These are phyloP conservation scores for Amphibolis antarctica DNA, from an alignment of 106 monocot genomes.

Conservation along the genomic window DNA sequence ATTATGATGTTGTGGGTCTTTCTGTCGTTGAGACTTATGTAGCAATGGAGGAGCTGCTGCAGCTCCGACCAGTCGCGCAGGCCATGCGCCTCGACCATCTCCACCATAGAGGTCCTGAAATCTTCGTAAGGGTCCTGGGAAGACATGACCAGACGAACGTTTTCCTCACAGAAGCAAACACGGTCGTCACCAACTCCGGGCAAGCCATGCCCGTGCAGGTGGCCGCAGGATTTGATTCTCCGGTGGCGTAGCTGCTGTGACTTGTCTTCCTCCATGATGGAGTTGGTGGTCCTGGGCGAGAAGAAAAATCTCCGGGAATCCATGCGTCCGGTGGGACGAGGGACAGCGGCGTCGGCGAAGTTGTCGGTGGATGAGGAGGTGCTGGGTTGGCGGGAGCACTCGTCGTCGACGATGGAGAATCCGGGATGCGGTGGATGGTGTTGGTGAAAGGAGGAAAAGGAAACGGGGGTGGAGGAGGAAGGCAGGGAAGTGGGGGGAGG, in stretches of 20 bases:
- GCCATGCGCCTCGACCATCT: constrained; percentile 21
- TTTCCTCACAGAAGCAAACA: constrained; percentile 6
- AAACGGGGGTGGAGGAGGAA: too few species aligned
- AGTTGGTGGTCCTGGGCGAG: constrained; percentile 17
- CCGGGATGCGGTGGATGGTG: neutral
- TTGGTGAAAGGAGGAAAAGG: neutral
- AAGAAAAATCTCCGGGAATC: constrained; percentile 18
- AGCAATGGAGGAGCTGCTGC: constrained; percentile 16
- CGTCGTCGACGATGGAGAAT: neutral
- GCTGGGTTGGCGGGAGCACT: constrained; percentile 1
- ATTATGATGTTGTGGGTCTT: constrained; percentile 16
- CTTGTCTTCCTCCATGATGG: constrained; percentile 8
- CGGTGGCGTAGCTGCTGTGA: neutral
- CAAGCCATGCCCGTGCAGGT: neutral
- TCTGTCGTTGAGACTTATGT: constrained; percentile 12
- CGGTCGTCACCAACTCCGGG: neutral
- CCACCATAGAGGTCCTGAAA: constrained; percentile 20
- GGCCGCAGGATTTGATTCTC: neutral
- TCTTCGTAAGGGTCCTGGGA: constrained; percentile 16
- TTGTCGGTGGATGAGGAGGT: too few species aligned
- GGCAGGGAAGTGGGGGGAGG: neutral
- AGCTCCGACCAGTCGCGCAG: constrained; percentile 10
- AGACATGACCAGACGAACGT: constrained; percentile 3
- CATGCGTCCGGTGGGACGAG: neutral
- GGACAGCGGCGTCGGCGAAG: neutral